These are phyloP conservation scores for Ascochyta clinopodiicola DNA, from an alignment of 2,329 filamentous ascomycete genomes.

Conservation along the genomic window DNA sequence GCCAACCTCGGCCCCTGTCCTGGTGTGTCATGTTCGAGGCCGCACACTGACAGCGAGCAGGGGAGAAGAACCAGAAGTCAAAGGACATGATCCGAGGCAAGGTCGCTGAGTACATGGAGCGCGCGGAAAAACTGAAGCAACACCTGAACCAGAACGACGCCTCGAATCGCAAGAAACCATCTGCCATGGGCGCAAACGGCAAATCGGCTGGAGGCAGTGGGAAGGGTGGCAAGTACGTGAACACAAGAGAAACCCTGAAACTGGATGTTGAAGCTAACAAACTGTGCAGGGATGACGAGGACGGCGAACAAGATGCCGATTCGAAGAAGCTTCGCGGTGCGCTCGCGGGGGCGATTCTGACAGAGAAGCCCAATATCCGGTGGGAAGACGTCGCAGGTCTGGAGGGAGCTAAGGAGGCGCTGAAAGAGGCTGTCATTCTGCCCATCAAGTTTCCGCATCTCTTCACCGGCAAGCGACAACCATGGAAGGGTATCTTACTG, in stretches of 20 bases:
- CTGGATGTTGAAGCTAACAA: constrained; percentile 16
- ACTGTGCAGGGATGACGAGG: constrained; percentile 55
- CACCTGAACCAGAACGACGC: constrained; percentile 78
- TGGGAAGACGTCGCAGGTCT: constrained; percentile 98
- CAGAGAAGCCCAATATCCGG: constrained; percentile 93
- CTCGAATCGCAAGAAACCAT: constrained; percentile 71
- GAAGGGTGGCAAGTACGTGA: constrained; percentile 60
- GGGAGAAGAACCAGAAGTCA: constrained; percentile 95
- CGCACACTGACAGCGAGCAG: constrained; percentile 34
- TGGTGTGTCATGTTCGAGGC: not conserved
- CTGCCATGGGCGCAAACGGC: constrained; percentile 75
- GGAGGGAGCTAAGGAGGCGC: constrained; percentile 90
- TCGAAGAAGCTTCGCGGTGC: constrained; percentile 94
- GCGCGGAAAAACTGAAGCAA: constrained; percentile 95
- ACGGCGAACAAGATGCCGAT: constrained; percentile 77
- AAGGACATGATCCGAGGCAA: constrained; percentile 98
- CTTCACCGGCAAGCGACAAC: constrained; percentile 94
- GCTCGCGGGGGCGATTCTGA: constrained; percentile 87
- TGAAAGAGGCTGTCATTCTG: constrained; percentile 96
- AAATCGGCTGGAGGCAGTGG: constrained; percentile 68
- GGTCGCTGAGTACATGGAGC: constrained; percentile 96
- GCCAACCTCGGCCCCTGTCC: constrained; percentile 2
- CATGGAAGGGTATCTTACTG: constrained; percentile 96
- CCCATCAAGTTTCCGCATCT: constrained; percentile 98
- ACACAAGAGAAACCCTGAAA: not conserved